phyloP scores from a whole-genome alignment of 768 basidiomycete species.

The Auricularia sp. region DNA sequence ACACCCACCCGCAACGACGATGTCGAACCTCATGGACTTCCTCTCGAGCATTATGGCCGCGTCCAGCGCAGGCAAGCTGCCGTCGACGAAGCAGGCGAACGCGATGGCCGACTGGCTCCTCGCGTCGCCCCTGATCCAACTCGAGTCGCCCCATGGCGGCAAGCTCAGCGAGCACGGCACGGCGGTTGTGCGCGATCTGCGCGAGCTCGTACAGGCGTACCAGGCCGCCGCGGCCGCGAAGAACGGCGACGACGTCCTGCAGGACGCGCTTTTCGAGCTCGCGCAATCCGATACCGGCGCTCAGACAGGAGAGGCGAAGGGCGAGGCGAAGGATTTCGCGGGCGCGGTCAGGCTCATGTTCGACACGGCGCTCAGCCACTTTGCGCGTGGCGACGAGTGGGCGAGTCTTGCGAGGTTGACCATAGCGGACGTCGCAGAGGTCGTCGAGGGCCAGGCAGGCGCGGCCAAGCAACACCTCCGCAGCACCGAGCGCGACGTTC shows the following conservation, averaged over 20 bases:
- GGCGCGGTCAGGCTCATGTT: conserved; percentile 42
- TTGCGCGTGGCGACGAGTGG: conserved; percentile 53
- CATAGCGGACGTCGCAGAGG: conserved; percentile 56
- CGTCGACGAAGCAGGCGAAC: conserved; percentile 48
- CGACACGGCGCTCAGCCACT: conserved; percentile 38
- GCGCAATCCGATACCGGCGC: conserved; percentile 39
- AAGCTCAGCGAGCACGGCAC: conserved; percentile 49
- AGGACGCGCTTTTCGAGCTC: conserved; percentile 59
- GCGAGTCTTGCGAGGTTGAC: conserved; percentile 55
- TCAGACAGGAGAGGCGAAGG: conserved; percentile 32
- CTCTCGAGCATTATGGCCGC: conserved; percentile 54
- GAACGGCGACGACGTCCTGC: conserved; percentile 57
- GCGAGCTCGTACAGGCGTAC: conserved; percentile 46
- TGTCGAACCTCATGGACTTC: conserved; percentile 44
- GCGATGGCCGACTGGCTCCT: conserved; percentile 42
- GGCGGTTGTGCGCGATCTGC: conserved; percentile 39
- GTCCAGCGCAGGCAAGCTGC: conserved; percentile 61
- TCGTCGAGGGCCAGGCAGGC: conserved; percentile 44
- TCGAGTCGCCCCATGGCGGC: conserved; percentile 26
- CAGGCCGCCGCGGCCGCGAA: conserved; percentile 44
- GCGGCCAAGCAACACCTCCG: conserved; percentile 44
- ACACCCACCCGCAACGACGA: neutral
- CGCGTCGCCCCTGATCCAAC: conserved; percentile 12
- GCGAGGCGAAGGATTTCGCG: conserved; percentile 43
- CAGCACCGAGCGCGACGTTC: conserved; percentile 46